Evolutionary conservation across 2,329 filamentous ascomycete species (phyloP).

Genomic region (Escovopsis sp.): DNA sequence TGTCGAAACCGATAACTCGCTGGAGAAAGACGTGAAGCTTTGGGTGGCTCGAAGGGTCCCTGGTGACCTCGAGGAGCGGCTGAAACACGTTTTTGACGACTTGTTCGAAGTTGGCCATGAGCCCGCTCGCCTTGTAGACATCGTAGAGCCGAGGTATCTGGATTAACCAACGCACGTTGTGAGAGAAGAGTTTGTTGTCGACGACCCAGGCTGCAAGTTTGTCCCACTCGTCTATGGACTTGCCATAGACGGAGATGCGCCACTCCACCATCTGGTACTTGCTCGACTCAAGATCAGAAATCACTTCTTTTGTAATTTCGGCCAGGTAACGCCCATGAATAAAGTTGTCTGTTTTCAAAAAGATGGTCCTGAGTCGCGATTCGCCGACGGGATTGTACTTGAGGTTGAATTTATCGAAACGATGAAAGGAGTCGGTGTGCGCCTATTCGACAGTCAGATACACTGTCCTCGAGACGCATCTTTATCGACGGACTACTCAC

Average conservation of each 20-base stretch:
- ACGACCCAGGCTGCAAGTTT: slow-evolving; percentile 98
- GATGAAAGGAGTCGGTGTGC: slow-evolving; percentile 94
- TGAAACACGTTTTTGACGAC: slow-evolving; percentile 85
- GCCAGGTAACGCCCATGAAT: slow-evolving; percentile 91
- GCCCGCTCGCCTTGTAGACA: slow-evolving; percentile 77
- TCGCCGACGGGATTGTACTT: slow-evolving; percentile 98
- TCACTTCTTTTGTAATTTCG: slow-evolving; percentile 96
- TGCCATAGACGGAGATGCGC: slow-evolving; percentile 95
- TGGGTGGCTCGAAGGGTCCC: slow-evolving; percentile 69
- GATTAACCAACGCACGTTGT: slow-evolving; percentile 93
- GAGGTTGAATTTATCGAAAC: slow-evolving; percentile 98
- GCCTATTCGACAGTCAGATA: slow-evolving; percentile 38
- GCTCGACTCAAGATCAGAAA: slow-evolving; percentile 90
- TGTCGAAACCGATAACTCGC: slow-evolving; percentile 90
- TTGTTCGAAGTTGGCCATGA: slow-evolving; percentile 83
- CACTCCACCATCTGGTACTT: slow-evolving; percentile 99
- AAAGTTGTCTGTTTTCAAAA: slow-evolving; percentile 96
- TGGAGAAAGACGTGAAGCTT: slow-evolving; percentile 93
- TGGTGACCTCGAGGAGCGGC: slow-evolving; percentile 87
- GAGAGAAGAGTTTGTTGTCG: slow-evolving; percentile 94
- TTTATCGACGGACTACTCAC: too few species aligned
- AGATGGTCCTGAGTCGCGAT: slow-evolving; percentile 90
- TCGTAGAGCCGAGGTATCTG: slow-evolving; percentile 91
- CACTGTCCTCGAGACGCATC: too few species aligned
- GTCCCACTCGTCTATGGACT: slow-evolving; percentile 88